phyloP scores from a whole-genome alignment of 176 grass and related monocot species.

The Avena insularis region DNA sequence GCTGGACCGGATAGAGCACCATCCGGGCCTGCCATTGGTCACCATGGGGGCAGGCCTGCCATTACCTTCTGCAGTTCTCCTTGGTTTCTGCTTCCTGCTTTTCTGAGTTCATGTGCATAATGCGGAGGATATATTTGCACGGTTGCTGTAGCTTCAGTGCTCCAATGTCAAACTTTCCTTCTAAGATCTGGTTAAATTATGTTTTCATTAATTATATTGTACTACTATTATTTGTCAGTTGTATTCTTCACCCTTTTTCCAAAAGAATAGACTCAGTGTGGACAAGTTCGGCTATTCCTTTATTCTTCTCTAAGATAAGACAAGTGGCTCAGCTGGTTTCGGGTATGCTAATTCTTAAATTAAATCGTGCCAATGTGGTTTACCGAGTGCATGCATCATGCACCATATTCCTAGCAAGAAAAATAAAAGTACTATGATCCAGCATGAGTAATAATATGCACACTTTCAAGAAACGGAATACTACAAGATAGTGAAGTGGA shows the following conservation, averaged over 20 bases:
- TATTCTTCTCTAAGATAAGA: not conserved
- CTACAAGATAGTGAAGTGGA: not conserved
- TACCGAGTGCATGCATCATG: conserved; percentile 13
- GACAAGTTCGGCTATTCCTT: conserved; percentile 22
- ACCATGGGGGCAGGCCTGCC: conserved; percentile 20
- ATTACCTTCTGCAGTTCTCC: conserved; percentile 33
- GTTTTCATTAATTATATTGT: not conserved
- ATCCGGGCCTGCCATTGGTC: conserved; percentile 46
- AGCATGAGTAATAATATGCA: not conserved
- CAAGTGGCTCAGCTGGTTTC: conserved; percentile 32
- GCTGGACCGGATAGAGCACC: conserved; percentile 59
- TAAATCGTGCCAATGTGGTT: not conserved
- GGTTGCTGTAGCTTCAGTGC: not conserved
- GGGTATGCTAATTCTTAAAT: conserved; percentile 19
- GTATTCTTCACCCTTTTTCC: conserved; percentile 28
- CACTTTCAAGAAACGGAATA: not conserved
- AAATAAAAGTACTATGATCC: not conserved
- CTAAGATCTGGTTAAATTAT: conserved; percentile 10
- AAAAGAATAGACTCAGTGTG: conserved; percentile 27
- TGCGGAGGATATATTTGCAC: conserved; percentile 22
- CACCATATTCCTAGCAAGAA: not conserved
- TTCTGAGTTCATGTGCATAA: conserved; percentile 48
- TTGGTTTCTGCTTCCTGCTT: conserved; percentile 37
- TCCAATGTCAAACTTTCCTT: conserved; percentile 38
- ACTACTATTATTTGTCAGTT: conserved; percentile 12